A percentile compares a stretch with the other conserved stretches of the same genome.
Conservation (phyloP, 768 basidiomycete genomes). For the Gyrodon lividus region DNA sequence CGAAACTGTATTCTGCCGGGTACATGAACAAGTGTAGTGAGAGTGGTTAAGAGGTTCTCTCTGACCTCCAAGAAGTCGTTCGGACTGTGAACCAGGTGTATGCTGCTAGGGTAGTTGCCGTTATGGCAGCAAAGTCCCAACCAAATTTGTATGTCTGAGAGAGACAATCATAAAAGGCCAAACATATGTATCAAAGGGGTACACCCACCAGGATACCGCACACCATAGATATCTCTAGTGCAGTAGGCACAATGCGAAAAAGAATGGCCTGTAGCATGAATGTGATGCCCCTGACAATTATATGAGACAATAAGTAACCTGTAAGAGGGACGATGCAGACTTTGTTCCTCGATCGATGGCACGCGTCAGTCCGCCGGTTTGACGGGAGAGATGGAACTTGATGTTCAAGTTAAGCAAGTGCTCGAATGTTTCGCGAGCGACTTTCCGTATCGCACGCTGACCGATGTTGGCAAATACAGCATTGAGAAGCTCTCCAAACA, state of each 20-base stretch:
- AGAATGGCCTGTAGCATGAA: slow-evolving; percentile 92
- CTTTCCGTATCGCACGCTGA: slow-evolving; percentile 90
- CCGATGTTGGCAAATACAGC: slow-evolving; percentile 96
- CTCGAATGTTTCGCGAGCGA: slow-evolving; percentile 93
- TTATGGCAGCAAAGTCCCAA: slow-evolving; percentile 94
- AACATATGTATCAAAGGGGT: not conserved
- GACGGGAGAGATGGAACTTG: slow-evolving; percentile 87
- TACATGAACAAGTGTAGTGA: not conserved
- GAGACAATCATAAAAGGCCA: not conserved
- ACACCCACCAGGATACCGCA: slow-evolving; percentile 88
- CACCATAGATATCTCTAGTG: slow-evolving; percentile 93
- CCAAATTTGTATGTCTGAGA: slow-evolving; percentile 93
- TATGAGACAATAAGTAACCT: not conserved
- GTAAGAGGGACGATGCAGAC: slow-evolving; percentile 40
- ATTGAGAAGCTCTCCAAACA: slow-evolving; percentile 90
- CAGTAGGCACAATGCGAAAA: slow-evolving; percentile 94
- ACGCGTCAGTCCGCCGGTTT: slow-evolving; percentile 93
- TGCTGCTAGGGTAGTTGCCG: slow-evolving; percentile 75
- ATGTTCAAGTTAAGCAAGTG: slow-evolving; percentile 90
- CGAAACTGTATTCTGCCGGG: slow-evolving; percentile 80
- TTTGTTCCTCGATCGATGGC: slow-evolving; percentile 98
- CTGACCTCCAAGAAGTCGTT: slow-evolving; percentile 93
- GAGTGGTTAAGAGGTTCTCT: not conserved
- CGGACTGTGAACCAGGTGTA: slow-evolving; percentile 98
- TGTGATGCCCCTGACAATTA: slow-evolving; percentile 76